Percentiles rank a stretch among this genome's conserved stretches.
These are phyloP conservation scores for Neonectria hederae DNA, from an alignment of 2,329 filamentous ascomycete species.

Conservation along the genomic window DNA sequence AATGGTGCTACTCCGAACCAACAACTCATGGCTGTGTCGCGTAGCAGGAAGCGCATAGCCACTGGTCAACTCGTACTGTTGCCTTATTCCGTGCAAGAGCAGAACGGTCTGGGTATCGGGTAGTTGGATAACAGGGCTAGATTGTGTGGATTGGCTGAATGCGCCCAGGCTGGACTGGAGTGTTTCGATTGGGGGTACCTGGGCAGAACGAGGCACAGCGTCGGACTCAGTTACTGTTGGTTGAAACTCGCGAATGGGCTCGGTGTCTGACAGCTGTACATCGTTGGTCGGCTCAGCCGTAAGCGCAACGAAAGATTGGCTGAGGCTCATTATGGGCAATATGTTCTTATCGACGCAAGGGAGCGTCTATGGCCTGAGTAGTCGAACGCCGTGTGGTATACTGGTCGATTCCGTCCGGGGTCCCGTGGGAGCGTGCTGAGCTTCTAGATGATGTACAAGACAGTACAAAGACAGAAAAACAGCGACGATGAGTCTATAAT, in stretches of 20 bases:
- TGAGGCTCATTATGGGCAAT: conserved; percentile 26
- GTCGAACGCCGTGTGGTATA: neutral
- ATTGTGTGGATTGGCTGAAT: conserved; percentile 19
- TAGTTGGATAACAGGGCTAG: conserved; percentile 10
- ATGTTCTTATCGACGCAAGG: neutral
- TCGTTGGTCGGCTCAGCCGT: conserved; percentile 28
- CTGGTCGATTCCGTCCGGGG: neutral
- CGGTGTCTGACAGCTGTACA: conserved; percentile 5
- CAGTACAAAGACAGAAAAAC: neutral
- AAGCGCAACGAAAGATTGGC: conserved; percentile 25
- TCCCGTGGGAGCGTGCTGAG: neutral
- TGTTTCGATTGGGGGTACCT: neutral
- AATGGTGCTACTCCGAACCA: conserved; percentile 71
- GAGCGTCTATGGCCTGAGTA: neutral
- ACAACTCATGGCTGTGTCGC: conserved; percentile 57
- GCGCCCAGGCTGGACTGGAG: neutral
- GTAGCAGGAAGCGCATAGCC: conserved; percentile 56
- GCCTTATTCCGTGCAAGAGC: conserved; percentile 58
- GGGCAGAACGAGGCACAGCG: conserved; percentile 12
- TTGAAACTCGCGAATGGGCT: conserved; percentile 4
- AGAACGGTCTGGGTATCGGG: conserved; percentile 56
- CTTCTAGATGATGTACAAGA: neutral
- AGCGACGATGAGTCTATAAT: conserved; percentile 15
- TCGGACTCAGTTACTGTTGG: conserved; percentile 18
- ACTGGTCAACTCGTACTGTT: conserved; percentile 58